Percentiles rank a stretch among this genome's conserved stretches.
phyloP scores from a whole-genome alignment of 352 stramenopile species.

The Hyaloperonospora brassicae region DNA sequence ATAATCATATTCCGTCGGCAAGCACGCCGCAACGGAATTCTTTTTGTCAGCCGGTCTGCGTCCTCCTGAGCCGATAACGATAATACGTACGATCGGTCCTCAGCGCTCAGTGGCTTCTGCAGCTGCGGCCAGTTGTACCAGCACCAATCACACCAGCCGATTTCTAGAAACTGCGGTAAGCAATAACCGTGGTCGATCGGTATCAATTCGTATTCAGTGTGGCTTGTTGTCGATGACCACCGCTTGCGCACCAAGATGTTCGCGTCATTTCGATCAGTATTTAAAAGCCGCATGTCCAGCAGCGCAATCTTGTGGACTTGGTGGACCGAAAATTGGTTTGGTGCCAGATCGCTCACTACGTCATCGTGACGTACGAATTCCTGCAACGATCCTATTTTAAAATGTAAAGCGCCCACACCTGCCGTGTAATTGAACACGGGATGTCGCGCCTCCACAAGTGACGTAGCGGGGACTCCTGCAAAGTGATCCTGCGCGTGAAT shows the following conservation, averaged over 20 bases:
- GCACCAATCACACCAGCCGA: conserved; percentile 97
- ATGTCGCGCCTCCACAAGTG: conserved; percentile 63
- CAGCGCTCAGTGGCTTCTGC: conserved; percentile 48
- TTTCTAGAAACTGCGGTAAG: conserved; percentile 91
- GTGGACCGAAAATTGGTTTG: conserved; percentile 79
- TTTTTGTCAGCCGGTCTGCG: conserved; percentile 43
- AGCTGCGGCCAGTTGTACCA: conserved; percentile 97
- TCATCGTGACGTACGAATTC: conserved; percentile 94
- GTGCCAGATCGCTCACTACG: conserved; percentile 90
- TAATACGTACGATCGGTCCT: conserved; percentile 58
- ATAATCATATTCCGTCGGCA: conserved; percentile 81
- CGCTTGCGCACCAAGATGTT: conserved; percentile 94
- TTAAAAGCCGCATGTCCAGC: conserved; percentile 97
- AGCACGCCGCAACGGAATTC: conserved; percentile 62
- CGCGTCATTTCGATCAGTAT: conserved; percentile 95
- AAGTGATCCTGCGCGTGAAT: conserved; percentile 59
- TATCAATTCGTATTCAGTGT: conserved; percentile 88
- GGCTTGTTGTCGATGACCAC: conserved; percentile 34
- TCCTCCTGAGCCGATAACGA: conserved; percentile 52
- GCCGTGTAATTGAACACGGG: conserved; percentile 73
- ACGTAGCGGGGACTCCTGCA: conserved; percentile 72
- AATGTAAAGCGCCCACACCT: conserved; percentile 39
- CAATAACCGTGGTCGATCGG: conserved; percentile 99
- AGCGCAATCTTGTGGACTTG: conserved; percentile 98
- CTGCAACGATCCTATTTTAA: conserved; percentile 95